A percentile compares a stretch with the other conserved stretches of the same genome.
Evolutionary conservation across 331 rosid genomes (phyloP).

Genomic region (Spiraea crenata): DNA sequence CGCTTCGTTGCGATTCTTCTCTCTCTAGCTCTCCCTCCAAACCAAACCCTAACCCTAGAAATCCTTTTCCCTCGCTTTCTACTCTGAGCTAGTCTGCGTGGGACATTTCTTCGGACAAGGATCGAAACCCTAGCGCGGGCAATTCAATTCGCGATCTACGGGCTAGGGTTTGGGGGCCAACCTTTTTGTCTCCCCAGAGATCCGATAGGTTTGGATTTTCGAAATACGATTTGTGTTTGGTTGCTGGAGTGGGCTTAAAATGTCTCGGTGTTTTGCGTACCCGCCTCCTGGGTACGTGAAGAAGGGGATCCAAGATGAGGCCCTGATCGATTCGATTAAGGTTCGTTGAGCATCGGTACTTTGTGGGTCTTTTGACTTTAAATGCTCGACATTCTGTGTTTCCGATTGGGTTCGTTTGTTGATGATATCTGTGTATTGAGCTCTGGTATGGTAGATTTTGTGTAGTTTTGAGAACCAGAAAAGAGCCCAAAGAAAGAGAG

Average conservation of each 20-base stretch:
- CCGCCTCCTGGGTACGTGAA: conserved; percentile 35
- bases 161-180: conserved; percentile 13
- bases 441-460: not conserved
- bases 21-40: not conserved
- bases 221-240: not conserved
- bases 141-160: not conserved
- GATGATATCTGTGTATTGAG: conserved; percentile 7
- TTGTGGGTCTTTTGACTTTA: conserved; percentile 26
- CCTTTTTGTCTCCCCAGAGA: not conserved
- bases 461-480: not conserved
- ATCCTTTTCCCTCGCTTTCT: not conserved
- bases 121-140: conserved; percentile 19
- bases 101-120: not conserved
- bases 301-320: conserved; percentile 29
- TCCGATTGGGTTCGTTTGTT: conserved; percentile 11
- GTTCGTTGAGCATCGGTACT: conserved; percentile 33
- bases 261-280: conserved; percentile 37
- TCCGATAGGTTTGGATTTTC: not conserved
- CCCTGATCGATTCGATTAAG: conserved; percentile 40
- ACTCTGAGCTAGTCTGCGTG: conserved; percentile 3
- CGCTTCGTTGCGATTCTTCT: not conserved
- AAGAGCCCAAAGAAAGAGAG: not conserved
- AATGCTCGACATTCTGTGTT: conserved; percentile 27
- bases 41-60: not conserved
- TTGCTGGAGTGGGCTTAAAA: not conserved